Conservation (phyloP, 345 rosid genomes). For the Conringia planisiliqua region DNA sequence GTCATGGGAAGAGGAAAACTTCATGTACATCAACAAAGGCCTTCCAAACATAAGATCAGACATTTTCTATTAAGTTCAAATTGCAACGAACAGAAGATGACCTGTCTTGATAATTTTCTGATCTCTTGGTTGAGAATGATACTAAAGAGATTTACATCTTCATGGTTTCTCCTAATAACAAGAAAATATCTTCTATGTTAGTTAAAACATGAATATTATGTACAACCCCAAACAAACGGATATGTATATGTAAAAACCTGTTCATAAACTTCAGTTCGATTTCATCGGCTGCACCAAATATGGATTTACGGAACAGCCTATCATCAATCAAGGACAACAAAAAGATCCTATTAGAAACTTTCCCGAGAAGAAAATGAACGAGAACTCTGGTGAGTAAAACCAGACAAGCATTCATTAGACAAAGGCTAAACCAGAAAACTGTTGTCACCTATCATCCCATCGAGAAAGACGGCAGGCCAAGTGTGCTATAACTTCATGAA, state of each 20-base stretch:
- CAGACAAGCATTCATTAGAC: neutral
- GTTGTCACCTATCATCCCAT: slow-evolving; percentile 94
- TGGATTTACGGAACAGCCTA: slow-evolving; percentile 91
- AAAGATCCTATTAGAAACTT: neutral
- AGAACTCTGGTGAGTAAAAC: neutral
- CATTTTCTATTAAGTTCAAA: neutral
- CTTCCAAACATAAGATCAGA: neutral
- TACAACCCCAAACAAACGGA: neutral
- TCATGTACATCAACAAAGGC: neutral
- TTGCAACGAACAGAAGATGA: neutral
- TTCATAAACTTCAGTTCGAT: slow-evolving; percentile 89
- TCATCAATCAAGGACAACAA: slow-evolving; percentile 7
- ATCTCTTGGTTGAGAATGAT: slow-evolving; percentile 96
- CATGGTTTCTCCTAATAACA: slow-evolving; percentile 69
- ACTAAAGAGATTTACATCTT: slow-evolving; percentile 79
- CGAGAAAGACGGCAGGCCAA: slow-evolving; percentile 76
- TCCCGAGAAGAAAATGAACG: neutral
- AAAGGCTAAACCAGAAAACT: slow-evolving; percentile 2
- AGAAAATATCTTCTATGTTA: neutral
- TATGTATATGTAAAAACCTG: slow-evolving; percentile 47
- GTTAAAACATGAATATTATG: neutral
- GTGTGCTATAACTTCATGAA: slow-evolving; percentile 82
- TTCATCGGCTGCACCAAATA: slow-evolving; percentile 96
- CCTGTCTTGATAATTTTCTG: slow-evolving; percentile 80
- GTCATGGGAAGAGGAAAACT: neutral